phyloP scores from a whole-genome alignment of 2,329 filamentous ascomycete species.

The Claviceps monticola region DNA sequence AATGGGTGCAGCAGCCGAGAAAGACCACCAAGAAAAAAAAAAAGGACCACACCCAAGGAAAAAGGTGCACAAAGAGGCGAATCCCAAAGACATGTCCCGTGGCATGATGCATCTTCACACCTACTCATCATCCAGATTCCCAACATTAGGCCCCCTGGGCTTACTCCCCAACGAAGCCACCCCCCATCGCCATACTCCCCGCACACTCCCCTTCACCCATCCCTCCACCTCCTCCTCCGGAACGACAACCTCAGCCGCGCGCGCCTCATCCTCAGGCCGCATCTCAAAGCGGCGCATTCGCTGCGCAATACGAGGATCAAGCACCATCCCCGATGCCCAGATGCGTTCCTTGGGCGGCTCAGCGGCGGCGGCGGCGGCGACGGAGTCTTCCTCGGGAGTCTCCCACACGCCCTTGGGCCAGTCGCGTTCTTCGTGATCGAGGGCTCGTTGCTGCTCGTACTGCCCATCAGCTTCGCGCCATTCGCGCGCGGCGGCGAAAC shows the following conservation, averaged over 20 bases:
- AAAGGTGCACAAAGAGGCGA: background rate
- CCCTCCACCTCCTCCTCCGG: constrained; percentile 58
- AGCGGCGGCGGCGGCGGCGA: constrained; percentile 15
- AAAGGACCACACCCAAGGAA: background rate
- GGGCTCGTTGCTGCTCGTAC: constrained; percentile 34
- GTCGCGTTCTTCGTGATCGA: constrained; percentile 60
- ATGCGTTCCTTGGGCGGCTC: constrained; percentile 49
- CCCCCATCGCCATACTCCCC: constrained; percentile 39
- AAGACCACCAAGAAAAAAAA: background rate
- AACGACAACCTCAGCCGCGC: constrained; percentile 46
- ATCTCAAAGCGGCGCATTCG: constrained; percentile 75
- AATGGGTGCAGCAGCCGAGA: no score
- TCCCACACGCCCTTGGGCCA: constrained; percentile 74
- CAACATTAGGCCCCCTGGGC: constrained; percentile 27
- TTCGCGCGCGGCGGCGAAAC: constrained; percentile 47
- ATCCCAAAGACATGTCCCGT: background rate
- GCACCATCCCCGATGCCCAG: constrained; percentile 59
- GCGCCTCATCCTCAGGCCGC: constrained; percentile 52
- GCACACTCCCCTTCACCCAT: constrained; percentile 47
- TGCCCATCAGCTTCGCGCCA: constrained; percentile 29
- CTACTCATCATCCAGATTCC: constrained; percentile 24
- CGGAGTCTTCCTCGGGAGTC: constrained; percentile 21
- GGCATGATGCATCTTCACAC: constrained; percentile 2
- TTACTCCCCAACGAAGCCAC: constrained; percentile 24
- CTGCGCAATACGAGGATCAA: constrained; percentile 61